Percentiles rank a stretch among this genome's conserved stretches.
phyloP scores from a whole-genome alignment of 148 eudicot species.

The Beta vulgaris region DNA sequence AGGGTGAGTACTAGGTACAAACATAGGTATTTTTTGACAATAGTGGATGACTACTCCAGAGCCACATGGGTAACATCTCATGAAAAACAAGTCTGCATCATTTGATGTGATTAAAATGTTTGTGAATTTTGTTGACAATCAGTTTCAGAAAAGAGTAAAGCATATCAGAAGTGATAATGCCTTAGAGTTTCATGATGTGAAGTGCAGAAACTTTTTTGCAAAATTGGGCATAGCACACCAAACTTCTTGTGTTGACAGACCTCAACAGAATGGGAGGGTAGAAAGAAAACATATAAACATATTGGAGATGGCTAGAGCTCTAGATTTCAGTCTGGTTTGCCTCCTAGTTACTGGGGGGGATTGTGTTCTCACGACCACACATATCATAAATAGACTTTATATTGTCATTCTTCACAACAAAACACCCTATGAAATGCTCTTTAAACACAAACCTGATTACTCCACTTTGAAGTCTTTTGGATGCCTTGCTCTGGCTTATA shows the following conservation, averaged over 20 bases:
- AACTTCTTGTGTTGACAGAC: neutral
- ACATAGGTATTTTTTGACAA: neutral
- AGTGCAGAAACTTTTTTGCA: neutral
- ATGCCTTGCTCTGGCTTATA: neutral
- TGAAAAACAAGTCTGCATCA: too few species aligned
- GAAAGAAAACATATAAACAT: neutral
- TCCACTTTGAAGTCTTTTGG: neutral
- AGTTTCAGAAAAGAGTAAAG: neutral
- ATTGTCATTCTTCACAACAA: neutral
- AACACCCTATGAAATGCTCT: neutral
- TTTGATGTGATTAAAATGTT: neutral
- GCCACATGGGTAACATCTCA: neutral
- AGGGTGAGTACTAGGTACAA: neutral
- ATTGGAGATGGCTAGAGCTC: too few species aligned
- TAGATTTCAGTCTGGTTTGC: neutral
- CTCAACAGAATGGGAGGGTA: neutral
- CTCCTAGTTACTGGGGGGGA: neutral
- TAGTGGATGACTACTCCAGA: conserved; percentile 4
- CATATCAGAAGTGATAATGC: neutral
- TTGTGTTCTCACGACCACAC: neutral
- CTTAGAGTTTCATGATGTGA: neutral
- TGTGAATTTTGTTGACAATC: neutral
- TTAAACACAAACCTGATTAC: neutral
- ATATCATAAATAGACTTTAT: neutral
- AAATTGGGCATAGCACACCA: neutral